Evolutionary conservation across 2,329 filamentous ascomycete genomes (phyloP).

Genomic region (Sarocladium brachiariae): DNA sequence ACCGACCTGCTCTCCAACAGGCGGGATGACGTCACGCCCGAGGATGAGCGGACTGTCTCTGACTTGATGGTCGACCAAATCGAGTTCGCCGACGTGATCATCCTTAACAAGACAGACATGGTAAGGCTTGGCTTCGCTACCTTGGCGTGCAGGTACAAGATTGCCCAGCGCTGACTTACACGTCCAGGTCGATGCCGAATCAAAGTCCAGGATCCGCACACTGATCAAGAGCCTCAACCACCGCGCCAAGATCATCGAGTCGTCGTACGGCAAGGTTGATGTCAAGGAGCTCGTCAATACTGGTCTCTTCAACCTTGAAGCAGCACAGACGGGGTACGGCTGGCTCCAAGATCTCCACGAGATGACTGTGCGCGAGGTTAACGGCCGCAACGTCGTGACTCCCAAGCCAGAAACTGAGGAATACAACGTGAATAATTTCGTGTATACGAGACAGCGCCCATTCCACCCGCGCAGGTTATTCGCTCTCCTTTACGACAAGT

Average conservation of each 20-base stretch:
- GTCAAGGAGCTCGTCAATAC: slow-evolving; percentile 60
- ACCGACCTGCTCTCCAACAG: slow-evolving; percentile 59
- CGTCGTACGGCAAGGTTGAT: slow-evolving; percentile 52
- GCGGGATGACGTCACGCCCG: slow-evolving; percentile 52
- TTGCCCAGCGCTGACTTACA: no score
- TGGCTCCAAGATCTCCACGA: slow-evolving; percentile 66
- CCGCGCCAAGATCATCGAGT: slow-evolving; percentile 56
- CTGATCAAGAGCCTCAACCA: slow-evolving; percentile 59
- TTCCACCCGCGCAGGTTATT: slow-evolving; percentile 43
- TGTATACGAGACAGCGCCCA: slow-evolving; percentile 55
- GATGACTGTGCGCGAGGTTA: slow-evolving; percentile 54
- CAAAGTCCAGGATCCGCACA: slow-evolving; percentile 39
- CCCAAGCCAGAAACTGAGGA: slow-evolving; percentile 67
- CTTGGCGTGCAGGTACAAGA: background rate
- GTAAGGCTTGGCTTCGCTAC: slow-evolving; percentile 27
- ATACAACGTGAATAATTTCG: slow-evolving; percentile 65
- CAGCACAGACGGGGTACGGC: slow-evolving; percentile 57
- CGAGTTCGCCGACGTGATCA: slow-evolving; percentile 68
- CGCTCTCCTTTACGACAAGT: slow-evolving; percentile 39
- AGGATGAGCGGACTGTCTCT: slow-evolving; percentile 68
- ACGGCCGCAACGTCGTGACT: slow-evolving; percentile 45
- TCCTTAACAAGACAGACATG: slow-evolving; percentile 64
- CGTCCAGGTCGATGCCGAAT: slow-evolving; percentile 29
- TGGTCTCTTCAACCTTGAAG: slow-evolving; percentile 55
- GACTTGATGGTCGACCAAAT: slow-evolving; percentile 73